phyloP scores from a whole-genome alignment of 257 asterid genomes.

The Solanum rostratum region DNA sequence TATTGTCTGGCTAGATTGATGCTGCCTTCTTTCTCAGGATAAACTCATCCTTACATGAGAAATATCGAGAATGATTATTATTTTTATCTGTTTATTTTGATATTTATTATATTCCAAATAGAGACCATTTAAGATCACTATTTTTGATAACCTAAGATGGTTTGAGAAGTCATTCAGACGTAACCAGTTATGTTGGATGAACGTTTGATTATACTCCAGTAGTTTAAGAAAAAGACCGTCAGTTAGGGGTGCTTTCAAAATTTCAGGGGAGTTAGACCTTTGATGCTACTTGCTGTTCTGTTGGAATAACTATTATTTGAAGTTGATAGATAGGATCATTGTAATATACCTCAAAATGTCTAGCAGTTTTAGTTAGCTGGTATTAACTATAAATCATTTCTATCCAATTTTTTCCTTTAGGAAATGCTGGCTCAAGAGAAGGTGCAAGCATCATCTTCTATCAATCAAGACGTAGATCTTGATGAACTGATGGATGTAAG shows the following conservation, averaged over 20 bases:
- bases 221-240: not conserved
- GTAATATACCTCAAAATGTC: not conserved
- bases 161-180: not conserved
- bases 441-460: conserved; percentile 41
- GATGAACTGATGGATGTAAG: conserved; percentile 98
- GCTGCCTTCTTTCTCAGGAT: not conserved
- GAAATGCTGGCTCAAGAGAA: conserved; percentile 64
- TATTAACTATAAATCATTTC: not conserved
- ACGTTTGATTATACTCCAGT: not conserved
- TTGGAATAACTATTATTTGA: not conserved
- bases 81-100: not conserved
- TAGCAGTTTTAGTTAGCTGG: not conserved
- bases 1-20: not conserved
- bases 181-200: not conserved
- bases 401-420: conserved; percentile 19
- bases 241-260: not conserved
- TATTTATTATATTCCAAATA: not conserved
- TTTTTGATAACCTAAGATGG: not conserved
- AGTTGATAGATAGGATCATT: not conserved
- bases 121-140: not conserved
- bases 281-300: not conserved
- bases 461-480: conserved; percentile 65
- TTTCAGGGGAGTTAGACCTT: not conserved
- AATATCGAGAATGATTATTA: not conserved
- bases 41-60: not conserved